phyloP scores from a whole-genome alignment of 2,329 filamentous ascomycete species.

The Trichoderma sp. region DNA sequence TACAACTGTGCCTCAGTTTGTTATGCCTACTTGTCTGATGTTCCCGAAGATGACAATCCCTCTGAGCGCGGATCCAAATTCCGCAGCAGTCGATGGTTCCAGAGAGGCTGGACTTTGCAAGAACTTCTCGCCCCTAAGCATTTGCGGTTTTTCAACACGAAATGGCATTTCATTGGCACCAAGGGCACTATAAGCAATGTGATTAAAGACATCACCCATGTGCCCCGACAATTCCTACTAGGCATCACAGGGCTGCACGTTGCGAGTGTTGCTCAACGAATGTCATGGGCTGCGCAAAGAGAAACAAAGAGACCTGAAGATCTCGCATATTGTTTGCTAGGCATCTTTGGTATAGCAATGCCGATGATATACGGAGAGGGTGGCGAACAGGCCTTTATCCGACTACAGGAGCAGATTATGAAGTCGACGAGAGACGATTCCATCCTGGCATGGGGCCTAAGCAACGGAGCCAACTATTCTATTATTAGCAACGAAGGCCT shows the following conservation, averaged over 20 bases:
- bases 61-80: background rate
- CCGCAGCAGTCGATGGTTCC: slow-evolving; percentile 27
- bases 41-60: background rate
- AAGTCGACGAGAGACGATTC: slow-evolving; percentile 24
- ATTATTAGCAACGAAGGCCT: background rate
- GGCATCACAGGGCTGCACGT: background rate
- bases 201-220: slow-evolving; percentile 33
- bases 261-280: slow-evolving; percentile 28
- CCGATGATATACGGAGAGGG: slow-evolving; percentile 27
- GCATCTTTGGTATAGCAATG: slow-evolving; percentile 26
- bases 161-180: slow-evolving; percentile 22
- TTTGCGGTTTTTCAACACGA: slow-evolving; percentile 27
- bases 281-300: slow-evolving; percentile 27
- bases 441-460: slow-evolving; percentile 26
- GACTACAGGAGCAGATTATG: slow-evolving; percentile 27
- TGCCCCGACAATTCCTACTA: slow-evolving; percentile 24
- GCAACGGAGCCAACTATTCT: background rate
- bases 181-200: slow-evolving; percentile 18
- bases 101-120: slow-evolving; percentile 31
- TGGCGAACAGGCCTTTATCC: slow-evolving; percentile 22
- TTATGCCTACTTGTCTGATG: slow-evolving; percentile 26
- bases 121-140: slow-evolving; percentile 30
- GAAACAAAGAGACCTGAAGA: slow-evolving; percentile 25
- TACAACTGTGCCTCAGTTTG: slow-evolving; percentile 21
- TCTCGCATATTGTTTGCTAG: slow-evolving; percentile 27